Evolutionary conservation across 306 rosid genomes (phyloP), one percentile per base, ranked within the genome.

Genomic region (Dicorynia guianensis): DNA sequence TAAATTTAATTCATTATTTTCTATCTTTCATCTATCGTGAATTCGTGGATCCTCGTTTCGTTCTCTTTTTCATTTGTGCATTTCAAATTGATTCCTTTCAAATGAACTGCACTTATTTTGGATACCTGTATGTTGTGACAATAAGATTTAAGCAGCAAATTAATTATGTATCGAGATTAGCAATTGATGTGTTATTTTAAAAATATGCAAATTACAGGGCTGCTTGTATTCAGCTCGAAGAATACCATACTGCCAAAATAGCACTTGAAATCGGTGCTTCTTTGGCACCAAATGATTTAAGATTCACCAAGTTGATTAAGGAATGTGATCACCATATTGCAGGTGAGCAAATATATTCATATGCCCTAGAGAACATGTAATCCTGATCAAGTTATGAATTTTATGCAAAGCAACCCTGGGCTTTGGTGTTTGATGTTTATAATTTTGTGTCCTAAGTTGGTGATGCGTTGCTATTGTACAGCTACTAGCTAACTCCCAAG

Each of bases 221-320:
- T 43, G 98, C 99, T 39, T 96, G 97, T 86, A n/a, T 92, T 20
- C 89, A 80, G 50, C 98, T 96, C 0, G 94, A 86, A 76, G 96
- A 92, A 70, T 96, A 89, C 80, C 85, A 90, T 52, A 91, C 97
- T 50, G 99, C 99, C n/a, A 96, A 86, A 84, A 69, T 80, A 1
- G 97, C 97, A 2, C 88, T 96, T 54, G 89, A 96, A 75, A 62
- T 18, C 5, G 99, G 99, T 72, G 92, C 87, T 25, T 42, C 94
- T 69, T 67, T 90, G 68, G 93, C 84, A 0, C 84, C 72, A 0
- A 83, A 46, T 13, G 96, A 96, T 25, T 59, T 89, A 10, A 87
- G 93, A 84, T 96, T 92, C 79, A 39, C 85, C 11, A 80, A 59
- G 9, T 67, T 90, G 79, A 90, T 93, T 30, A 79, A 87, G 44